phyloP scores from a whole-genome alignment of 192 early-diverging fungal species.

The Cetraspora pellucida region DNA sequence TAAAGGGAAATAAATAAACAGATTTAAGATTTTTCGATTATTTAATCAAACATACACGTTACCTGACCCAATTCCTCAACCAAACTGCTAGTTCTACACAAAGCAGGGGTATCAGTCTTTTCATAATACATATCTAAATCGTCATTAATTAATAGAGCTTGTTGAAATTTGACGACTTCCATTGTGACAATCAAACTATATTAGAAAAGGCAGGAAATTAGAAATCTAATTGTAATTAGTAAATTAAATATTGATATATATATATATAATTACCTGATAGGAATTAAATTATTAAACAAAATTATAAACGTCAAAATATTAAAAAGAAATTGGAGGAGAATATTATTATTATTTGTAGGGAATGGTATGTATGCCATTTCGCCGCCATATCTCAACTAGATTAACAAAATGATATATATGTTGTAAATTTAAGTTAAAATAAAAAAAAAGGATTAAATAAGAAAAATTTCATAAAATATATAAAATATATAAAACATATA shows the following conservation, averaged over 20 bases:
- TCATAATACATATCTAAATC: conserved; percentile 98
- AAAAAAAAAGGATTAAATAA: neutral
- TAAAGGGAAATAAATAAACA: neutral
- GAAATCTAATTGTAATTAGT: neutral
- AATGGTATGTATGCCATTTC: conserved; percentile 51
- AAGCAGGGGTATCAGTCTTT: conserved; percentile 87
- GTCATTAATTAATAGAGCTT: conserved; percentile 84
- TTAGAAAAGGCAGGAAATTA: conserved; percentile 30
- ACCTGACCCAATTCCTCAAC: conserved; percentile 94
- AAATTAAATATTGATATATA: neutral
- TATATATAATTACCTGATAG: conserved; percentile 68
- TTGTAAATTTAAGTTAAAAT: too few relatives aligned
- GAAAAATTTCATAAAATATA: neutral
- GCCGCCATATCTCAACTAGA: conserved; percentile 46
- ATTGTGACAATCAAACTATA: conserved; percentile 96
- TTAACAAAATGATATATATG: too few relatives aligned
- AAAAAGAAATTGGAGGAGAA: conserved; percentile 67
- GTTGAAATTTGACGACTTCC: conserved; percentile 96
- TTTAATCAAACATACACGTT: neutral
- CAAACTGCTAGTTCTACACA: conserved; percentile 87
- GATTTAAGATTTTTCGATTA: conserved; percentile 3
- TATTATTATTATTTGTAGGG: conserved; percentile 11
- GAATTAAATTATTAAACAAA: conserved; percentile 99
- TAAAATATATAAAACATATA: too few relatives aligned
- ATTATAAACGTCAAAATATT: conserved; percentile 98